A percentile compares a stretch with the other conserved stretches of the same genome.
phyloP scores from a whole-genome alignment of 75 land plant genomes.

The Chamaecyparis obtusa region DNA sequence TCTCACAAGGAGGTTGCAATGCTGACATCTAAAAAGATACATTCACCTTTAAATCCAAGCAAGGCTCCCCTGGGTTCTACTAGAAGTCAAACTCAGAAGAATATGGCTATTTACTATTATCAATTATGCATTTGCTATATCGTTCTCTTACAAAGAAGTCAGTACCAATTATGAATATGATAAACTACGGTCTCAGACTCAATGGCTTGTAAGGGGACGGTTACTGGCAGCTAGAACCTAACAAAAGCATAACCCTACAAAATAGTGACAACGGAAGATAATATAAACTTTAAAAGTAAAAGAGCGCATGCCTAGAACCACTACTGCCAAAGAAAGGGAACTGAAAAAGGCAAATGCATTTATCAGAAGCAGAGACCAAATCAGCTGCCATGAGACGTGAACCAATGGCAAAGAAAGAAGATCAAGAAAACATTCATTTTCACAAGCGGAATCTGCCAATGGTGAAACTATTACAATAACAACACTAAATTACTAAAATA shows the following conservation, averaged over 20 bases:
- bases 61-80: not conserved
- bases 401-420: not conserved
- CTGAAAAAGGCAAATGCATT: not conserved
- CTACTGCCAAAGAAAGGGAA: not conserved
- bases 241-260: not conserved
- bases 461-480: not conserved
- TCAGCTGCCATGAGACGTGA: not conserved
- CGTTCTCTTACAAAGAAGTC: not conserved
- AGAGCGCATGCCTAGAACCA: not conserved
- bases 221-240: not conserved
- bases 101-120: not conserved
- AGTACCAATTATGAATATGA: not conserved
- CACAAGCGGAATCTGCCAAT: not conserved
- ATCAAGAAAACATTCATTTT: not conserved
- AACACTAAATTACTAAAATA: not conserved
- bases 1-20: not conserved
- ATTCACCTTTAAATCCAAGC: not conserved
- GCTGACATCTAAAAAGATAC: not conserved
- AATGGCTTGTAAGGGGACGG: not conserved
- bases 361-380: not conserved
- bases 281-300: not conserved
- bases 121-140: not conserved
- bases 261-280: not conserved
- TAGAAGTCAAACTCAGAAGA: not conserved
- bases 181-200: not conserved